Evolutionary conservation across 108 stramenopile species (phyloP), one percentile per base, ranked within the genome.

Genomic region (Skeletonema grethae): DNA sequence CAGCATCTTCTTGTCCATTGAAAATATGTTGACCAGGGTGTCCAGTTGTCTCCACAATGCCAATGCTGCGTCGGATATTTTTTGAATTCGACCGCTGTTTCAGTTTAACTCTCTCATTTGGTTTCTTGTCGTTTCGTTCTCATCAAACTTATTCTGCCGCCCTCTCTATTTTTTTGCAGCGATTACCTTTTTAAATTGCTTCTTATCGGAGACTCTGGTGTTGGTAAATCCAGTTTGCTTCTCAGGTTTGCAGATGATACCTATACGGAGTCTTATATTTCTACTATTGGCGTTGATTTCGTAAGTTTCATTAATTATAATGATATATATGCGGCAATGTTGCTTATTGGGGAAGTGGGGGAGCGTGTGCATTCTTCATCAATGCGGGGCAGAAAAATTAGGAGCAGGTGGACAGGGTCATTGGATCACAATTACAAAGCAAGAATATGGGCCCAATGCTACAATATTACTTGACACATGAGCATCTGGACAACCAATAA

Each of bases 201-300:
- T 32, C 86, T 97, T 55, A 97, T 97, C 62, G 97, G 97, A 72
- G 97, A 97, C 82, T 93, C 91, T 18, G 97, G 97, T 31, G 97
- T 97, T 22, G 97, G 97, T 38, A 97, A 97, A 87, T 95, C 95
- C 34, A 93, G 95, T 74, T 72, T 97, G 48, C 87, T 97, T 56
- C 74, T 96, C 53, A 84, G 97, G 59, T 97, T 97, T 72, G 95
- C 97, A 9, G 97, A 99, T 69, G 97, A 99, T 79, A 97, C 97
- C 58, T 99, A 97, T 87, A 99, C 97, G 16, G 97, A 97, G 68
- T 97, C 95, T 39, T 99, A 98, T 83, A 98, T 98, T 78, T 98
- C 97, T 61, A 99, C 98, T 69, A 98, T 99, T 84, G 98, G 98
- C 61, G 98, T 99, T 63, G 97, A 99, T 73, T 99, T 99, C 70